A percentile compares a stretch with the other conserved stretches of the same genome.
These are phyloP conservation scores for Pneumocystis murina DNA, from an alignment of 1,139 yeast species.

Conservation along the genomic window DNA sequence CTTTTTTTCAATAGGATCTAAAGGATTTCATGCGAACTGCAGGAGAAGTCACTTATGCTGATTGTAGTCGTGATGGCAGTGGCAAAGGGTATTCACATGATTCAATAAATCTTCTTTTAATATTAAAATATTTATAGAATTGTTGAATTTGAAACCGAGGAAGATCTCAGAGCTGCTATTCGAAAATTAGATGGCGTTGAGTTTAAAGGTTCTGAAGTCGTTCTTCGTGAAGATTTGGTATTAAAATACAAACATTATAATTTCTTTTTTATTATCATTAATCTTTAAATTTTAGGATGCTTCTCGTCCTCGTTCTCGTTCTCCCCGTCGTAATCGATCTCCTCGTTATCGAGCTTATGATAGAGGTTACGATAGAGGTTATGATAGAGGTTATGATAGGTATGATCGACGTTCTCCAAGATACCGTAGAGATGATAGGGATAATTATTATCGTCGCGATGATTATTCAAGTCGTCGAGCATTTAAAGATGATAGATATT, in stretches of 20 bases:
- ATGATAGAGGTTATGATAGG: conserved; percentile 8
- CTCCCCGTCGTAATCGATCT: conserved; percentile 15
- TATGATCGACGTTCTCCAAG: conserved; percentile 12
- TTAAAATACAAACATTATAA: conserved; percentile 2
- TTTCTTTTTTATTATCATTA: background rate
- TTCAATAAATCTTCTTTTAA: background rate
- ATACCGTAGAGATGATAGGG: conserved; percentile 8
- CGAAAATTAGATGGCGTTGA: conserved; percentile 17
- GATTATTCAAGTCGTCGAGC: conserved; percentile 11
- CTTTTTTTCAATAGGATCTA: conserved; percentile 14
- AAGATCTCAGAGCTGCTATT: conserved; percentile 18
- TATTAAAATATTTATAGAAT: conserved; percentile 13
- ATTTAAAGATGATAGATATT: background rate
- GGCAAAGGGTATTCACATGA: conserved; percentile 17
- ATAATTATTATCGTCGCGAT: conserved; percentile 9
- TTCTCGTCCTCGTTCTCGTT: conserved; percentile 15
- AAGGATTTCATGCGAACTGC: conserved; percentile 18
- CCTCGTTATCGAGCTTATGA: conserved; percentile 6
- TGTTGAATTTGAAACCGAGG: conserved; percentile 18
- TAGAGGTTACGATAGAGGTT: conserved; percentile 7
- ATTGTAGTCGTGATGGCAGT: conserved; percentile 16
- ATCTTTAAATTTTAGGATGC: conserved; percentile 3
- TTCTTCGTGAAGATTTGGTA: conserved; percentile 18
- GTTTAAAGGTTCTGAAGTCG: conserved; percentile 16
- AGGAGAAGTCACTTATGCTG: conserved; percentile 17